Conservation (phyloP, 148 eudicot genomes). For the Rhododendron williamsianum region DNA sequence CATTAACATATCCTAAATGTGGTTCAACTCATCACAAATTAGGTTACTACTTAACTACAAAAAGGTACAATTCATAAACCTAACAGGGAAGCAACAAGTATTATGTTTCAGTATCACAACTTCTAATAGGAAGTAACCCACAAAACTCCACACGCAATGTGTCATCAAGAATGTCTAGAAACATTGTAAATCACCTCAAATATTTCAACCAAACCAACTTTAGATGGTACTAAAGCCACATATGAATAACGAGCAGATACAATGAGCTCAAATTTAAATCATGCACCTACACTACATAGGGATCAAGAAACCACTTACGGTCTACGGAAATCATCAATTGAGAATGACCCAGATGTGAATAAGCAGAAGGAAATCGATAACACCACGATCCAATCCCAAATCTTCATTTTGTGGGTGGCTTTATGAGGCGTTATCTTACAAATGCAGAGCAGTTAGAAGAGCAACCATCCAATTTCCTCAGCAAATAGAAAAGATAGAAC, state of each 20-base stretch:
- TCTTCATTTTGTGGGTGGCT: conserved; percentile 37
- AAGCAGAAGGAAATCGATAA: conserved; percentile 24
- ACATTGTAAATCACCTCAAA: background rate
- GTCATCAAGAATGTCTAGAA: background rate
- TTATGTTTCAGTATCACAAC: background rate
- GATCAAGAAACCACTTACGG: conserved; percentile 42
- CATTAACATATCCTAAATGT: background rate
- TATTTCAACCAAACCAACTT: background rate
- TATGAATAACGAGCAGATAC: background rate
- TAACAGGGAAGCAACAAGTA: background rate
- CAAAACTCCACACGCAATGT: background rate
- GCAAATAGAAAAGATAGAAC: background rate
- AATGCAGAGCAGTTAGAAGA: conserved; percentile 13
- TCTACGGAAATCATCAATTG: conserved; percentile 53
- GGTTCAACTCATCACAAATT: background rate
- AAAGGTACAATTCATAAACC: background rate
- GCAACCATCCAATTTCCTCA: background rate
- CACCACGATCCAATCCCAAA: conserved; percentile 34
- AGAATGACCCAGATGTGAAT: conserved; percentile 36
- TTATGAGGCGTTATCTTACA: background rate
- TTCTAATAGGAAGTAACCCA: background rate
- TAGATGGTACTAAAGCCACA: background rate
- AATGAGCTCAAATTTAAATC: background rate
- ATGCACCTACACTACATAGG: background rate
- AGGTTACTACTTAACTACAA: background rate